These are phyloP conservation scores for Helicostylum pulchrum DNA, from an alignment of 192 early-diverging fungal genomes.

Conservation along the genomic window DNA sequence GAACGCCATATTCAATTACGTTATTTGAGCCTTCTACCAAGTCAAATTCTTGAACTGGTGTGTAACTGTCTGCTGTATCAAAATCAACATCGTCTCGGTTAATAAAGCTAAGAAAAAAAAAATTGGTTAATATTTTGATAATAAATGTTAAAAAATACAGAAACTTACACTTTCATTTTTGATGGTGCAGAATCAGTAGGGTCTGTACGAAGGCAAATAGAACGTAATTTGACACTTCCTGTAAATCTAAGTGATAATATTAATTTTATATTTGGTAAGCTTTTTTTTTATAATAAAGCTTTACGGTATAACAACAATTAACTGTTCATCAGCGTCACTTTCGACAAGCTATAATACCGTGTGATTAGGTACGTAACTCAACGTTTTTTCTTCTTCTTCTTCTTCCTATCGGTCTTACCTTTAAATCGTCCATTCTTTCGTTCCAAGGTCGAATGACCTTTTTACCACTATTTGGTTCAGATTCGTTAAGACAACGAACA, in stretches of 20 bases:
- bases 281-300: slow-evolving; percentile 20
- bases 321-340: slow-evolving; percentile 87
- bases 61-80: slow-evolving; percentile 64
- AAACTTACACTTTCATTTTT: slow-evolving; percentile 68
- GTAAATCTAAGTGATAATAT: slow-evolving; percentile 63
- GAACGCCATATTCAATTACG: slow-evolving; percentile 62
- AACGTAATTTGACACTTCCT: slow-evolving; percentile 85
- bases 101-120: slow-evolving; percentile 58
- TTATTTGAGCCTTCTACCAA: slow-evolving; percentile 57
- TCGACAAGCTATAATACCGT: slow-evolving; percentile 52
- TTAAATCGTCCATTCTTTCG: slow-evolving; percentile 65
- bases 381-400: neutral
- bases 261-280: neutral
- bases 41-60: slow-evolving; percentile 80
- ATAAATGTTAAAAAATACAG: neutral
- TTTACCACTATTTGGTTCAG: slow-evolving; percentile 57
- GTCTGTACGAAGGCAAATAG: slow-evolving; percentile 75
- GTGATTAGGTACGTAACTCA: neutral
- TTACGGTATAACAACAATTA: slow-evolving; percentile 86
- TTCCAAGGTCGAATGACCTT: slow-evolving; percentile 86
- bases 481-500: slow-evolving; percentile 81
- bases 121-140: too few relatives aligned
- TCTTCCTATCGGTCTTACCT: too few relatives aligned
- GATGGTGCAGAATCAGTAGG: slow-evolving; percentile 58
- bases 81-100: slow-evolving; percentile 94